Evolutionary conservation across 805 yeast genomes (phyloP), one percentile per base, ranked within the genome.

Genomic region (Pichia deserticola): DNA sequence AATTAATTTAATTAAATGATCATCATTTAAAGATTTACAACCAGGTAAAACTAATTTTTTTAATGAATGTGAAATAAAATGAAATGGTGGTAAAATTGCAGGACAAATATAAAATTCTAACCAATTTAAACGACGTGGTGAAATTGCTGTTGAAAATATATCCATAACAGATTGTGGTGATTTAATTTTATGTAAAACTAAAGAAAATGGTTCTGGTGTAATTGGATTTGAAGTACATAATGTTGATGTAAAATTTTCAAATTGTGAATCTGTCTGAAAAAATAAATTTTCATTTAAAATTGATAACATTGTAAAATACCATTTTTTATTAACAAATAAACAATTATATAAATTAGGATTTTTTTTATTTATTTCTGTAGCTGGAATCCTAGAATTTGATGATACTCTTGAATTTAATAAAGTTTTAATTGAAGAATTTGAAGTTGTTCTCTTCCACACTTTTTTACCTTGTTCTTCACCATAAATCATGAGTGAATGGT

Each of bases 91-190:
- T 7, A 75, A 59, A 33, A 86, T 61, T 42, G 73, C 74, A 7
- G 96, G 92, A 61, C 96, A 89, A 60, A 90, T 84, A 66, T 85
- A 88, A 57, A 89, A 73, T 63, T 89, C 96, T 33, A 89, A 69
- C 85, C 86, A 80, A 55, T 74, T 72, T 41, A 89, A 62, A 40
- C 73, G 68, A 3, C 75, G 70, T 37, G 81, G 79, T 33, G 76
- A 63, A 5, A 74, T 54, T 5, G 57, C 48, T 20, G 63, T 60
- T 2, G 77, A 66, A 8, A 82, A 58, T n/a, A 58, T 43, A 28
- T 82, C 82, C 29, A 87, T 57, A 27, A 82, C 76, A 11, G 62
- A 54, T 60, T 84, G 89, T 10, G 58, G 52, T 3, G 79, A 74
- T 49, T 72, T 73, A 34, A 87, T 62, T 63, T 86, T 87, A 64